These are phyloP conservation scores for Zarea fungicola DNA, from an alignment of 2,329 filamentous ascomycete genomes.

Conservation along the genomic window DNA sequence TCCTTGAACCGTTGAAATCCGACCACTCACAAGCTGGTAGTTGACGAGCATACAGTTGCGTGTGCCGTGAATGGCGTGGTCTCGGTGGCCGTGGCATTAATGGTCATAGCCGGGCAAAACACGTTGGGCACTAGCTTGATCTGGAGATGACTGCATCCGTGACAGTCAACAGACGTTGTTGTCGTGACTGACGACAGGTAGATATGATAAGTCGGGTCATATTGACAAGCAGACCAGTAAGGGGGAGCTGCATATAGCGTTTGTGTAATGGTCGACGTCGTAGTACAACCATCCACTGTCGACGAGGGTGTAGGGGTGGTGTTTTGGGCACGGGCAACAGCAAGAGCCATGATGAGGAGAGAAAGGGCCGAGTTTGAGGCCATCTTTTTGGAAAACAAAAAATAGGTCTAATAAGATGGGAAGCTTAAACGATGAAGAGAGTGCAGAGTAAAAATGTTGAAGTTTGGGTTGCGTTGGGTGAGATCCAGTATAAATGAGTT, in stretches of 20 bases:
- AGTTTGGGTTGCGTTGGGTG: too few species aligned
- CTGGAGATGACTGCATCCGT: conserved; percentile 24
- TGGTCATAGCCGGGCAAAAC: conserved; percentile 22
- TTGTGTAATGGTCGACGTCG: conserved; percentile 23
- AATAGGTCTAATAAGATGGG: too few species aligned
- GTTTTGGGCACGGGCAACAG: neutral
- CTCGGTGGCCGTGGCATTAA: conserved; percentile 18
- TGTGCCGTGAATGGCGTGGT: conserved; percentile 22
- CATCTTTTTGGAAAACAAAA: too few species aligned
- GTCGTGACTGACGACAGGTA: conserved; percentile 25
- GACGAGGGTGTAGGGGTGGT: neutral
- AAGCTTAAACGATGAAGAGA: too few species aligned
- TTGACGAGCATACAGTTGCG: conserved; percentile 23
- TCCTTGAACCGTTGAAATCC: too few species aligned
- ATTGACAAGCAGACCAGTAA: conserved; percentile 22
- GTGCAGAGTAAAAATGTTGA: too few species aligned
- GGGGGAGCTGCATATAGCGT: conserved; percentile 24
- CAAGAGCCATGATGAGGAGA: neutral
- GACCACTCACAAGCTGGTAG: neutral
- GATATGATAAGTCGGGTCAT: conserved; percentile 19
- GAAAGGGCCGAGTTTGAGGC: neutral
- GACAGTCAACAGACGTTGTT: conserved; percentile 25
- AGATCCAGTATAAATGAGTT: too few species aligned
- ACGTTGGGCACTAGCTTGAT: conserved; percentile 19
- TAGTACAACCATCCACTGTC: conserved; percentile 21